phyloP scores from a whole-genome alignment of 1,284 basidiomycete species.

The Schizophyllum amplum region DNA sequence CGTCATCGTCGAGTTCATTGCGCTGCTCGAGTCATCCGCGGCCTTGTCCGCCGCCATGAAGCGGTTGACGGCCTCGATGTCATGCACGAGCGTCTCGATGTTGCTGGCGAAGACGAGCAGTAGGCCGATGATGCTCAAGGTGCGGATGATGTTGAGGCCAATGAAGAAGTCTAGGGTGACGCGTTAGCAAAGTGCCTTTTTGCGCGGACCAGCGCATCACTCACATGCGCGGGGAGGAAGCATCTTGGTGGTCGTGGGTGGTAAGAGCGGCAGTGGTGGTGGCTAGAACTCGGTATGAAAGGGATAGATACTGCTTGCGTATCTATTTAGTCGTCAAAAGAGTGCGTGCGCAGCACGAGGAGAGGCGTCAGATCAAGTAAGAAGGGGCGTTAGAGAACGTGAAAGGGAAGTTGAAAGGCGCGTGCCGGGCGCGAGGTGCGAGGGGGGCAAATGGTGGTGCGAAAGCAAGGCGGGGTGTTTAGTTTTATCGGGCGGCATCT shows the following conservation, averaged over 20 bases:
- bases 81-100: conserved; percentile 72
- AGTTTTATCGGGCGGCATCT: neutral
- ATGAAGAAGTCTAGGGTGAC: conserved; percentile 56
- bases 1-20: conserved; percentile 20
- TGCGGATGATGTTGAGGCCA: conserved; percentile 68
- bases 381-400: conserved; percentile 12
- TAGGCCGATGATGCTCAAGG: conserved; percentile 70
- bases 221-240: conserved; percentile 41
- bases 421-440: neutral
- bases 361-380: conserved; percentile 11
- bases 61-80: conserved; percentile 68
- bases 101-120: conserved; percentile 71
- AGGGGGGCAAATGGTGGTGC: neutral
- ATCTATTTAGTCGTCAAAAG: conserved; percentile 1
- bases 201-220: conserved; percentile 17
- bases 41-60: conserved; percentile 41
- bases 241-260: too few species aligned
- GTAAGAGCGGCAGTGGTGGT: too few species aligned
- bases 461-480: neutral
- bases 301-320: conserved; percentile 5
- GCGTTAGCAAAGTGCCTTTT: conserved; percentile 8
- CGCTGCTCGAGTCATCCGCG: conserved; percentile 22
- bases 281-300: neutral
- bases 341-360: conserved; percentile 9
- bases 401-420: conserved; percentile 1